These are phyloP conservation scores for Bacidia gigantensis DNA, from an alignment of 495 filamentous ascomycete genomes.

Conservation along the genomic window DNA sequence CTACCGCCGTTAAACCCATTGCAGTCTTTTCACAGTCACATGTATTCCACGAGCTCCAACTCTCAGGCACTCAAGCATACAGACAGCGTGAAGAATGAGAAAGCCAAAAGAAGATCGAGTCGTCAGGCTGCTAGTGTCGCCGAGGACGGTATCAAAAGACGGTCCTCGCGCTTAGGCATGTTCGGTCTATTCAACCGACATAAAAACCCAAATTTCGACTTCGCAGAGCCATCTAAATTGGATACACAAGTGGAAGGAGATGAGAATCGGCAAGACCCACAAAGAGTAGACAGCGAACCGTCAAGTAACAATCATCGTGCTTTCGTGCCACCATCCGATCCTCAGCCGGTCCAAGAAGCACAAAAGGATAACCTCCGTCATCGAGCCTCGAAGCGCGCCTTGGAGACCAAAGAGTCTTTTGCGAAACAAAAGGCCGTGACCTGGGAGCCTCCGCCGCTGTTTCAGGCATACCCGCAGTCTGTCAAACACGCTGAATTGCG, in stretches of 20 bases:
- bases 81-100: not conserved
- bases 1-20: slow-evolving; percentile 1
- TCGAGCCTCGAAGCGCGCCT: slow-evolving; percentile 6
- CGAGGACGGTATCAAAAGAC: slow-evolving; percentile 4
- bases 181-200: slow-evolving; percentile 9
- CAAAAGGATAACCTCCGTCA: slow-evolving; percentile 3
- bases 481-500: slow-evolving; percentile 42
- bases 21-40: slow-evolving; percentile 5
- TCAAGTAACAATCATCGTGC: not conserved
- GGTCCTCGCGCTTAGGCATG: slow-evolving; percentile 10
- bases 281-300: not conserved
- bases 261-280: not conserved
- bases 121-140: not conserved
- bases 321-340: not conserved
- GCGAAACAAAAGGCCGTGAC: slow-evolving; percentile 19
- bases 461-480: slow-evolving; percentile 82
- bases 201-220: slow-evolving; percentile 1
- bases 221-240: not conserved
- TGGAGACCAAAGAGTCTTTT: slow-evolving; percentile 8
- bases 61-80: not conserved
- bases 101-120: not conserved
- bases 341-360: not conserved
- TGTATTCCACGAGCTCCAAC: not conserved
- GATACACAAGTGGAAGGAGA: slow-evolving; percentile 6
- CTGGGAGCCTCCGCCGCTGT: slow-evolving; percentile 74